Conservation (phyloP, 495 filamentous ascomycete species). For the Podospora tetraspora region DNA sequence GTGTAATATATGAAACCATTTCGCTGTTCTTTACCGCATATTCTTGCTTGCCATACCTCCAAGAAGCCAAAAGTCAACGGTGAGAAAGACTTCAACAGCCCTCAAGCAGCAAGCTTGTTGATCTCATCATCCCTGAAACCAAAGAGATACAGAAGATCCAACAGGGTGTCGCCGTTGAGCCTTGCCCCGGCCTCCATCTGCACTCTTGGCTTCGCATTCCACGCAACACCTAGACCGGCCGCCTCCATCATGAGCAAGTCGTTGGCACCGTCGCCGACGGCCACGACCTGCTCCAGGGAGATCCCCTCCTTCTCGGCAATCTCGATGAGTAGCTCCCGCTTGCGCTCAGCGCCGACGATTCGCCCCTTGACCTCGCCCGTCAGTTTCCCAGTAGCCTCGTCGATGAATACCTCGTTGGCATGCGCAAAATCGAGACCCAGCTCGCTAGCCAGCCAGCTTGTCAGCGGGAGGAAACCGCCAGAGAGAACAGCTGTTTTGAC, state of each 20-base stretch:
- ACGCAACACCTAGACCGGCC: constrained; percentile 86
- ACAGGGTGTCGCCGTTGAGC: constrained; percentile 71
- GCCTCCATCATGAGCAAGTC: constrained; percentile 87
- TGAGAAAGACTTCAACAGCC: background rate
- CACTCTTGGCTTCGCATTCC: constrained; percentile 88
- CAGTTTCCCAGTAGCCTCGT: constrained; percentile 55
- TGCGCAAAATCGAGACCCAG: constrained; percentile 80
- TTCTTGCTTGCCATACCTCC: background rate
- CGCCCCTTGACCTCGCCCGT: constrained; percentile 73
- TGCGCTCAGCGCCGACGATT: constrained; percentile 79
- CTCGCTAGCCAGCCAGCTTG: constrained; percentile 72
- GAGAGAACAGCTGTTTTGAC: constrained; percentile 84
- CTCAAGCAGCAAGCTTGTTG: constrained; percentile 38
- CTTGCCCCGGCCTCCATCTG: constrained; percentile 79
- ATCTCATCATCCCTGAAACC: constrained; percentile 68
- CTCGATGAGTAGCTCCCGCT: constrained; percentile 66
- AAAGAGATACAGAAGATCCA: constrained; percentile 79
- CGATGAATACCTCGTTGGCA: constrained; percentile 77
- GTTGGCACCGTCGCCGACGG: constrained; percentile 92
- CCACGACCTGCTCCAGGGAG: constrained; percentile 67
- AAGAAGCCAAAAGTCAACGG: background rate
- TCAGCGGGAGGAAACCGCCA: constrained; percentile 85
- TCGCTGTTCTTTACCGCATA: background rate
- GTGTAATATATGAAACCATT: background rate
- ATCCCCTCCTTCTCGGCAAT: constrained; percentile 72